phyloP scores from a whole-genome alignment of 2,329 filamentous ascomycete genomes.

The Seiridium unicorne region DNA sequence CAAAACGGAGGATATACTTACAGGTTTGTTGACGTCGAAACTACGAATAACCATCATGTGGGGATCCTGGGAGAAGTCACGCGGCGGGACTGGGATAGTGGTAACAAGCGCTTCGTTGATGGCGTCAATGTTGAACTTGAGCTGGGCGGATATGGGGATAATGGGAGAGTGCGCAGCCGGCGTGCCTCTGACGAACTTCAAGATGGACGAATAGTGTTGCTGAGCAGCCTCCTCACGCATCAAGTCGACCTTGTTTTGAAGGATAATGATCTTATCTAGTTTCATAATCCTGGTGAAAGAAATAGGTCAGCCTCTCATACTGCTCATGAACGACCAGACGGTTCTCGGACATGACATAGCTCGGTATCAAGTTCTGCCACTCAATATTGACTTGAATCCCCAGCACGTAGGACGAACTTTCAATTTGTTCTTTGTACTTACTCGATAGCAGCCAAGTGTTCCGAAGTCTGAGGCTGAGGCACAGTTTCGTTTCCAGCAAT shows the following conservation, averaged over 20 bases:
- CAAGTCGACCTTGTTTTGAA: slow-evolving; percentile 99
- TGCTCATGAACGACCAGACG: too few species aligned
- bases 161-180: slow-evolving; percentile 93
- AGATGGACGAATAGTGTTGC: slow-evolving; percentile 93
- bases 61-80: slow-evolving; percentile 88
- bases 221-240: slow-evolving; percentile 95
- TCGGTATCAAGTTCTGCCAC: too few species aligned
- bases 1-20: too few species aligned
- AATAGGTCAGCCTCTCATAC: too few species aligned
- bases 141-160: slow-evolving; percentile 94
- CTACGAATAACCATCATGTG: slow-evolving; percentile 99
- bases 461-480: slow-evolving; percentile 96
- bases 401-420: too few species aligned
- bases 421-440: too few species aligned
- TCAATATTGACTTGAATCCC: too few species aligned
- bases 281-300: slow-evolving; percentile 75
- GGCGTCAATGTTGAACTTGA: slow-evolving; percentile 99
- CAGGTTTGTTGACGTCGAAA: slow-evolving; percentile 99
- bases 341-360: too few species aligned
- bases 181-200: slow-evolving; percentile 97
- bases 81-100: slow-evolving; percentile 86
- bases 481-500: slow-evolving; percentile 98
- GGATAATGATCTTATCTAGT: slow-evolving; percentile 97
- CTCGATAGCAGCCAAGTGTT: slow-evolving; percentile 97
- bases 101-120: slow-evolving; percentile 95